Conservation (phyloP, 768 basidiomycete species). For the Lentinula aciculospora region DNA sequence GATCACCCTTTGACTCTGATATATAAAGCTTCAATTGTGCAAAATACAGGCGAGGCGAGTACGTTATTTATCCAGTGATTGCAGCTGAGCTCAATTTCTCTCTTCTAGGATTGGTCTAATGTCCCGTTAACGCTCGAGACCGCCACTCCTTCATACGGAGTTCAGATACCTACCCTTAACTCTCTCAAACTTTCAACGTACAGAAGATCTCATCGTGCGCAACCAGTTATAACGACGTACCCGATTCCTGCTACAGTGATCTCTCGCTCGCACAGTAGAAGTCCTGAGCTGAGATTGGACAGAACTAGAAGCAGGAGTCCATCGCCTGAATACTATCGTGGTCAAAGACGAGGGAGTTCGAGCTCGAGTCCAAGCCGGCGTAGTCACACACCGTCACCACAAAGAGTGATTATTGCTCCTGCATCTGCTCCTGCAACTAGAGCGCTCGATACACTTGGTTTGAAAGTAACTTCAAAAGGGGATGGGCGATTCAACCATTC, state of each 20-base stretch:
- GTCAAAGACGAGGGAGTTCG: not conserved
- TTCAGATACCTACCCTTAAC: constrained; percentile 27
- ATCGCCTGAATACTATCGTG: not conserved
- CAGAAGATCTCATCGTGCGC: not conserved
- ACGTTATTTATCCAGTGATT: not conserved
- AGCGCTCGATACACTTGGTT: not conserved
- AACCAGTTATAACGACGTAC: not conserved
- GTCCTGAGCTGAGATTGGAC: not conserved
- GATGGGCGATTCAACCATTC: constrained; percentile 34
- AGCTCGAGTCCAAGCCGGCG: not conserved
- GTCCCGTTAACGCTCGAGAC: constrained; percentile 39
- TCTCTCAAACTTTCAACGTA: constrained; percentile 31
- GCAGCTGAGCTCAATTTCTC: not conserved
- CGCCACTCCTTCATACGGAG: constrained; percentile 33
- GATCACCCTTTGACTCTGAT: constrained; percentile 30
- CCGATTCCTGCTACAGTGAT: not conserved
- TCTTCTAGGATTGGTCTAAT: constrained; percentile 35
- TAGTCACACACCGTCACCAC: not conserved
- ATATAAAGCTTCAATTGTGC: constrained; percentile 36
- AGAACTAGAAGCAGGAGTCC: not conserved
- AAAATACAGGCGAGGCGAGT: constrained; percentile 37
- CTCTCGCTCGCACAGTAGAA: not conserved
- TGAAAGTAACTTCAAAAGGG: constrained; percentile 27
- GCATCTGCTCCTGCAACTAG: not conserved
- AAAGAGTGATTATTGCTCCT: not conserved